Evolutionary conservation across 2,329 filamentous ascomycete genomes (phyloP).

Genomic region (Curvularia eragrostidis): DNA sequence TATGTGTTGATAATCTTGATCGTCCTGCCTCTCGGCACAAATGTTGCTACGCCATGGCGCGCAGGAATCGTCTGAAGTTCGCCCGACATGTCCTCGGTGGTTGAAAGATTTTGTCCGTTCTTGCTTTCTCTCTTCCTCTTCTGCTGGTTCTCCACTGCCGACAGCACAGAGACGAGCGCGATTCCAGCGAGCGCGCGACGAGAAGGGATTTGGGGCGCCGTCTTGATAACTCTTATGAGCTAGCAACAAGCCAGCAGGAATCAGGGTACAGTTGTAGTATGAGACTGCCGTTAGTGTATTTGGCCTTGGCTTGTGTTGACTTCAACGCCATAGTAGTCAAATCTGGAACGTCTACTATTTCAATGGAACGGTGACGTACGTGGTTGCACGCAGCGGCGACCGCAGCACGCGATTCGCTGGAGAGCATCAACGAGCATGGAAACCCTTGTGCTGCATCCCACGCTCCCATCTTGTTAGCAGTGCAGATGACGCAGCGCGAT

Average conservation of each 20-base stretch:
- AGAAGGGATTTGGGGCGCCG: slow-evolving; percentile 40
- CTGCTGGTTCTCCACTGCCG: slow-evolving; percentile 44
- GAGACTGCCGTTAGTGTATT: slow-evolving; percentile 6
- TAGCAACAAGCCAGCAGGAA: slow-evolving; percentile 11
- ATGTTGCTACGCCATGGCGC: slow-evolving; percentile 58
- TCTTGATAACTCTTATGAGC: slow-evolving; percentile 25
- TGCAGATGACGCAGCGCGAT: slow-evolving; percentile 29
- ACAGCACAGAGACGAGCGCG: slow-evolving; percentile 43
- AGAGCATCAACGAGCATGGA: slow-evolving; percentile 26
- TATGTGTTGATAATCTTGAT: slow-evolving; percentile 61
- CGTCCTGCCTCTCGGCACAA: slow-evolving; percentile 56
- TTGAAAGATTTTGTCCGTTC: slow-evolving; percentile 20
- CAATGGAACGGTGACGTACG: slow-evolving; percentile 26
- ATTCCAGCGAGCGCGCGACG: slow-evolving; percentile 47
- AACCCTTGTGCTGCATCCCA: slow-evolving; percentile 29
- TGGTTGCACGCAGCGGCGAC: slow-evolving; percentile 11
- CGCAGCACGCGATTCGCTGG: slow-evolving; percentile 18
- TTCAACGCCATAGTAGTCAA: slow-evolving; percentile 15
- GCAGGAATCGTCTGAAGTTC: slow-evolving; percentile 57
- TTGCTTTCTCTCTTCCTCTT: slow-evolving; percentile 27
- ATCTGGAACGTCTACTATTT: slow-evolving; percentile 17
- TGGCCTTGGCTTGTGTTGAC: slow-evolving; percentile 6
- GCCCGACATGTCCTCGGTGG: slow-evolving; percentile 46
- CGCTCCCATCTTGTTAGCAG: slow-evolving; percentile 21
- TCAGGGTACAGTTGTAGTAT: slow-evolving; percentile 2